Evolutionary conservation across 768 basidiomycete species (phyloP).

Genomic region (Lentinus tigrinus): DNA sequence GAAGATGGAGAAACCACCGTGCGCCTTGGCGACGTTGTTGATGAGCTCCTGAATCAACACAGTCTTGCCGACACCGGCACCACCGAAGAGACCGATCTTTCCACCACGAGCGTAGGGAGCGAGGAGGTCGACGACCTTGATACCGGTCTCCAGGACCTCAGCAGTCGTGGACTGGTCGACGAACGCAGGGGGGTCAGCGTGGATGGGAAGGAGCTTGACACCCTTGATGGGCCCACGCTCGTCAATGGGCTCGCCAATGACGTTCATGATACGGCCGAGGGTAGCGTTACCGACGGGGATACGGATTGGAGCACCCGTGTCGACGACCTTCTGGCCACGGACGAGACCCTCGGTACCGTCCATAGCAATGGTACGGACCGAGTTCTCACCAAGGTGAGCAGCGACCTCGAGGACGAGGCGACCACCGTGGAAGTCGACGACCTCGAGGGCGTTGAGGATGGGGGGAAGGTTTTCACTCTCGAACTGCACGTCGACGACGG

Average conservation of each 20-base stretch:
- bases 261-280: constrained; percentile 99
- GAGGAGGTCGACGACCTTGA: constrained; percentile 99
- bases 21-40: constrained; percentile 99
- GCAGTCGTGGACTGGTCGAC: constrained; percentile 99
- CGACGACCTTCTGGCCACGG: constrained; percentile 95
- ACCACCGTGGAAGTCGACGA: constrained; percentile 89
- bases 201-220: constrained; percentile 88
- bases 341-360: constrained; percentile 99
- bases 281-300: constrained; percentile 95
- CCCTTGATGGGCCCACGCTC: constrained; percentile 99
- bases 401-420: constrained; percentile 99
- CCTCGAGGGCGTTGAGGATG: constrained; percentile 98
- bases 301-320: constrained; percentile 94
- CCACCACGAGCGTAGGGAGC: constrained; percentile 99
- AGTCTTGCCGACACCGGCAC: constrained; percentile 99
- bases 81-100: constrained; percentile 99
- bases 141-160: constrained; percentile 98
- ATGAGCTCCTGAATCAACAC: constrained; percentile 99
- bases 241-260: constrained; percentile 99
- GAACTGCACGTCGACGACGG: constrained; percentile 99
- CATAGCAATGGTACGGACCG: constrained; percentile 99
- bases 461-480: constrained; percentile 93
- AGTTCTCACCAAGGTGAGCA: constrained; percentile 98
- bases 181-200: constrained; percentile 96
- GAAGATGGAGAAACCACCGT: constrained; percentile 99